Conservation (phyloP, 106 monocot species). For the Hemerocallis citrina region DNA sequence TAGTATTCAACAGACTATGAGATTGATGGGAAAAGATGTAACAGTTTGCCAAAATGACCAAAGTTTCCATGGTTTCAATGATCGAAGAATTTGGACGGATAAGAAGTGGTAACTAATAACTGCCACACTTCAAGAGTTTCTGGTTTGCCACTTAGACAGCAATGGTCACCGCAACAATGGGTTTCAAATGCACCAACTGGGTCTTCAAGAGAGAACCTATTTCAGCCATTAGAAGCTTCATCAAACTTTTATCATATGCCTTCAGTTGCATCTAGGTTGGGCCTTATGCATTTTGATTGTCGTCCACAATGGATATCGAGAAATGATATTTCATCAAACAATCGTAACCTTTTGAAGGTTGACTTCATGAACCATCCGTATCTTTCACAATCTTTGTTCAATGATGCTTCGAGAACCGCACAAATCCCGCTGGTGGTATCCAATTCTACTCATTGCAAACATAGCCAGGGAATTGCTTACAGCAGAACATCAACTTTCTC, state of each 20-base stretch:
- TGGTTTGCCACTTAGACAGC: constrained; percentile 1
- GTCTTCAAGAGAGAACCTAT: background rate
- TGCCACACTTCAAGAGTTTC: background rate
- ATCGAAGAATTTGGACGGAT: constrained; percentile 22
- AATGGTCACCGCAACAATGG: constrained; percentile 8
- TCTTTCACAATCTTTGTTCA: background rate
- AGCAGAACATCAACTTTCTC: constrained; percentile 9
- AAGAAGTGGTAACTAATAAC: constrained; percentile 23
- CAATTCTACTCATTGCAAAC: constrained; percentile 20
- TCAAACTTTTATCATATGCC: constrained; percentile 13
- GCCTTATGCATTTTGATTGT: background rate
- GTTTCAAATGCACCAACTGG: constrained; percentile 6
- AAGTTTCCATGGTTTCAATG: constrained; percentile 15
- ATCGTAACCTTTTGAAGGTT: constrained; percentile 2
- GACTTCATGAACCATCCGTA: background rate
- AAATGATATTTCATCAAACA: constrained; percentile 1
- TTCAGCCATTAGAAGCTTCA: constrained; percentile 2
- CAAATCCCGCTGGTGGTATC: background rate
- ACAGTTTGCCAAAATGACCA: constrained; percentile 28
- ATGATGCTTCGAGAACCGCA: constrained; percentile 4
- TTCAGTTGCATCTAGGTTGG: background rate
- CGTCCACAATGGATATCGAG: constrained; percentile 10
- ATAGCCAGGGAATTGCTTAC: constrained; percentile 18
- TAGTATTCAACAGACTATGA: constrained; percentile 34
- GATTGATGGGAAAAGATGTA: constrained; percentile 80